Evolutionary conservation across 495 filamentous ascomycete genomes (phyloP), one percentile per base, ranked within the genome.

Genomic region (Aspergillus sclerotioniger): DNA sequence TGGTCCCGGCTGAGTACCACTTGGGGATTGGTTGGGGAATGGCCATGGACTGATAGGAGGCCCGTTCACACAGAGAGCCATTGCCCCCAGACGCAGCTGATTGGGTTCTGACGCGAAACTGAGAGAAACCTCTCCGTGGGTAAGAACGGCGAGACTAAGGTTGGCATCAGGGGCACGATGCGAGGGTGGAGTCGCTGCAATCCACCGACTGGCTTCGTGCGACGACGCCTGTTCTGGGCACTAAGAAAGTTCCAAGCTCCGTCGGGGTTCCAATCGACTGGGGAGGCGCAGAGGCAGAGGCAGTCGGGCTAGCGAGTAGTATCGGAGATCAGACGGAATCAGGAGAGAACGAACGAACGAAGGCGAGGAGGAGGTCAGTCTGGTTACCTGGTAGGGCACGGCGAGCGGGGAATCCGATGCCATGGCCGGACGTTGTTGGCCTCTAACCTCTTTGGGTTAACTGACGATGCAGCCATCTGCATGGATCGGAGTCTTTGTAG

Each of bases 101-200:
- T 61, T 59, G 59, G 62, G 54, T 13, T 41, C 37, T 41, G 37
- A n/a, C 8, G n/a, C 37, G 37, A 41, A 41, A 41, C 37, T n/a
- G 13, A 15, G 37, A n/a, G n/a, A 41, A 12, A 3, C 25, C 5
- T 25, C 25, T 25, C 25, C 25, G 25, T 25, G 25, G 25, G 25
- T 41, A 13, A n/a, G 57, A 60, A 50, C 25, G 43, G 52, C 55
- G 50, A 53, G 41, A 33, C 57, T 46, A 32, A 56, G 56, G 60
- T 66, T 66, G 60, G 60, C 63, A 58, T 39, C 63, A 66, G 54
- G 60, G 60, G 60, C 43, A 56, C 47, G 25, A 12, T 1, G 20
- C 6, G 20, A 32, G 8, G 25, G 47, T 50, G 47, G 47, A 50
- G 47, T 32, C 47, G 47, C 25, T 46, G 25, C 28, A 31, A 33